These are phyloP conservation scores for Aspergillus sparsus DNA, from an alignment of 495 filamentous ascomycete genomes.

Conservation along the genomic window DNA sequence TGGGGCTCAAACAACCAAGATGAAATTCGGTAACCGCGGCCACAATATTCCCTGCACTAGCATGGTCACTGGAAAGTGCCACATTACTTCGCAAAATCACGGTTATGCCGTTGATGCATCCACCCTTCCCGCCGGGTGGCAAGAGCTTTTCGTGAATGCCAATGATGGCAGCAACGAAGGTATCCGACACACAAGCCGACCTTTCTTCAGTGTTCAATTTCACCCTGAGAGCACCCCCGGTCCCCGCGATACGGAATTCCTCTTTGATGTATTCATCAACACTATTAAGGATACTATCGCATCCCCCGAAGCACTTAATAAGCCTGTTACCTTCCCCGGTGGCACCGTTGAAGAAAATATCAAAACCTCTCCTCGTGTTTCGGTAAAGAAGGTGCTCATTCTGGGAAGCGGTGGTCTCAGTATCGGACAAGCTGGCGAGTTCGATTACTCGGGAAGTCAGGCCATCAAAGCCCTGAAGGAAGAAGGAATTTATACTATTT, in stretches of 20 bases:
- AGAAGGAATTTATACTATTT: slow-evolving; percentile 89
- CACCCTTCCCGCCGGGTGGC: slow-evolving; percentile 76
- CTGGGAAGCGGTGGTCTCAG: slow-evolving; percentile 94
- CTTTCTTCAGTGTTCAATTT: slow-evolving; percentile 98
- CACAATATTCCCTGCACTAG: slow-evolving; percentile 99
- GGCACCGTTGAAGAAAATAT: slow-evolving; percentile 76
- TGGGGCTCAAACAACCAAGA: slow-evolving; percentile 85
- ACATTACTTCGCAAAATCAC: slow-evolving; percentile 98
- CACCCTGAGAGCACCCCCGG: slow-evolving; percentile 96
- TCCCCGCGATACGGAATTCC: slow-evolving; percentile 91
- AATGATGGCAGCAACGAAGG: slow-evolving; percentile 98
- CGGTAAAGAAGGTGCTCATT: slow-evolving; percentile 94
- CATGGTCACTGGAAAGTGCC: slow-evolving; percentile 88
- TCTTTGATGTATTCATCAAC: slow-evolving; percentile 95
- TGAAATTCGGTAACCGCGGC: slow-evolving; percentile 98
- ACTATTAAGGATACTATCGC: slow-evolving; percentile 68
- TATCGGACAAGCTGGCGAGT: slow-evolving; percentile 98
- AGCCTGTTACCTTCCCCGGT: slow-evolving; percentile 82
- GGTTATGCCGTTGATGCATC: slow-evolving; percentile 86
- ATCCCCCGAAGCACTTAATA: slow-evolving; percentile 60
- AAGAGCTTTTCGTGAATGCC: slow-evolving; percentile 94
- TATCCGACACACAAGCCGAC: slow-evolving; percentile 79
- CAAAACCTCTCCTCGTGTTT: slow-evolving; percentile 70
- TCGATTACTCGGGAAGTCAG: slow-evolving; percentile 94
- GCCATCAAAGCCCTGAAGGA: slow-evolving; percentile 97